A percentile compares a stretch with the other conserved stretches of the same genome.
Conservation (phyloP, 495 filamentous ascomycete species). For the Aspergillus diversus region DNA sequence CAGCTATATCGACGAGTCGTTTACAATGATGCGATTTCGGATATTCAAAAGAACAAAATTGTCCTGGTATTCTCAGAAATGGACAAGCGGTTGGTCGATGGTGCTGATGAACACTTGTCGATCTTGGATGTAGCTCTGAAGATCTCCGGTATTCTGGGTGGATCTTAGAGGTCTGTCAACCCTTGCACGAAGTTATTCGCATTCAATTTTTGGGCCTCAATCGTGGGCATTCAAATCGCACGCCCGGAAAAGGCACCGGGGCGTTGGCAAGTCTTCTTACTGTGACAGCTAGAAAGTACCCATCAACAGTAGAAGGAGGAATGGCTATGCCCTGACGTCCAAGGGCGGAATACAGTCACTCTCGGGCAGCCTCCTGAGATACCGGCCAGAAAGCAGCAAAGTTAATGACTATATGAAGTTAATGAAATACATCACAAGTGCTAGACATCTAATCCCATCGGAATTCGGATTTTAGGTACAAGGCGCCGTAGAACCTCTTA, state of each 20-base stretch:
- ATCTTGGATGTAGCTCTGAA: slow-evolving; percentile 83
- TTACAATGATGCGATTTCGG: slow-evolving; percentile 79
- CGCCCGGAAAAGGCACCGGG: too few relatives aligned
- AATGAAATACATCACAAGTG: slow-evolving; percentile 8
- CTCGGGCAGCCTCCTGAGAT: neutral
- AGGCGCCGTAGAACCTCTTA: neutral
- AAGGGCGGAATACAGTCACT: too few relatives aligned
- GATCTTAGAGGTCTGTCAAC: slow-evolving; percentile 21
- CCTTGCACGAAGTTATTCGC: too few relatives aligned
- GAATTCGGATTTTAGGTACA: neutral
- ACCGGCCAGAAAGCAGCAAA: neutral
- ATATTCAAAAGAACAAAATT: slow-evolving; percentile 89
- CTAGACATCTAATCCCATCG: neutral
- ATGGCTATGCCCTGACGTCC: too few relatives aligned
- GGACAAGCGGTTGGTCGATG: slow-evolving; percentile 94
- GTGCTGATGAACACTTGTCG: slow-evolving; percentile 92
- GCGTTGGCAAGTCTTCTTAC: too few relatives aligned
- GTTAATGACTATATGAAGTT: slow-evolving; percentile 30
- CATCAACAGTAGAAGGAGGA: too few relatives aligned
- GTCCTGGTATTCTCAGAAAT: slow-evolving; percentile 87
- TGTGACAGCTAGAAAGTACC: too few relatives aligned
- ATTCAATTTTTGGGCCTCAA: too few relatives aligned
- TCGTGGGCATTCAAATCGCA: too few relatives aligned
- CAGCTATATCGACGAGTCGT: slow-evolving; percentile 84
- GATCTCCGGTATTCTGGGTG: slow-evolving; percentile 73